Conservation (phyloP, 108 stramenopile genomes). For the Pelagomonas calceolata region DNA sequence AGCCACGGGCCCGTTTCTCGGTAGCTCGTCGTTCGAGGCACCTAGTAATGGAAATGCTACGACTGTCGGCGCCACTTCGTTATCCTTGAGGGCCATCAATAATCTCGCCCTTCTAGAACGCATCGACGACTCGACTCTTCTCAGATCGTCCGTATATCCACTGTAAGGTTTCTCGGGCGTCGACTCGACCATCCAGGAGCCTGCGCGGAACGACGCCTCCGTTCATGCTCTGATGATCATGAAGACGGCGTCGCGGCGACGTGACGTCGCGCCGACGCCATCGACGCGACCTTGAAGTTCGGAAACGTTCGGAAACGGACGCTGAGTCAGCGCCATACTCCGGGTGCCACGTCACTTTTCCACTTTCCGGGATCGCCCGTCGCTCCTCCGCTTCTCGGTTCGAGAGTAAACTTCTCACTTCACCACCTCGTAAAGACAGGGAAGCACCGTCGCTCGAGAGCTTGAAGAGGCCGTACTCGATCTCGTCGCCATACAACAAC, state of each 20-base stretch:
- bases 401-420: neutral
- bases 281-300: too few species aligned
- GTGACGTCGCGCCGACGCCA: too few species aligned
- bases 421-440: neutral
- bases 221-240: too few species aligned
- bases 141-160: slow-evolving; percentile 75
- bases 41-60: slow-evolving; percentile 74
- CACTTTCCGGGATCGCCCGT: neutral
- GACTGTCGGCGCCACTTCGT: slow-evolving; percentile 84
- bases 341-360: slow-evolving; percentile 73
- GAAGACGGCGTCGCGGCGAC: too few species aligned
- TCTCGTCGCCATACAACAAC: slow-evolving; percentile 94
- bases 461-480: slow-evolving; percentile 88
- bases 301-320: too few species aligned
- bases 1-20: slow-evolving; percentile 58
- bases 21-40: slow-evolving; percentile 24
- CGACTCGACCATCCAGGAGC: slow-evolving; percentile 97
- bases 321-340: too few species aligned
- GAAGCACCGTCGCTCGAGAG: slow-evolving; percentile 32
- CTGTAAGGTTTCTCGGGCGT: slow-evolving; percentile 85
- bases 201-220: too few species aligned
- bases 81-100: slow-evolving; percentile 62
- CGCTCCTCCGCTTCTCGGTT: neutral
- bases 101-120: slow-evolving; percentile 79
- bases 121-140: slow-evolving; percentile 96